A percentile compares a stretch with the other conserved stretches of the same genome.
Conservation (phyloP, 2,329 filamentous ascomycete genomes). For the Colletotrichum sp. region DNA sequence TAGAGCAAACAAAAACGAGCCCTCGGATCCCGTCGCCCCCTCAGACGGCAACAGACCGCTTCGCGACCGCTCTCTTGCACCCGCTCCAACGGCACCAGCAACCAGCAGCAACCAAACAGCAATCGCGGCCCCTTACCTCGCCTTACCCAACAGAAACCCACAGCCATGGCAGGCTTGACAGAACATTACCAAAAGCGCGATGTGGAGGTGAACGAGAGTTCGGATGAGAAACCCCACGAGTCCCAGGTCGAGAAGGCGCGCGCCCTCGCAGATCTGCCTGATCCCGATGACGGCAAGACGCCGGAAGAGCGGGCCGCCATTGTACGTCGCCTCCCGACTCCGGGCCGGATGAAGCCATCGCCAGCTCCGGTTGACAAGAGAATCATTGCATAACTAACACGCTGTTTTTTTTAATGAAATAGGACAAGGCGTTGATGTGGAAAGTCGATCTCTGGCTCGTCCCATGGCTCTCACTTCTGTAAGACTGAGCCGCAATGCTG, state of each 20-base stretch:
- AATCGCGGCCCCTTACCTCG: not conserved
- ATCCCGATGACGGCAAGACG: slow-evolving; percentile 66
- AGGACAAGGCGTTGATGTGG: slow-evolving; percentile 68
- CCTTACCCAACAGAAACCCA: not conserved
- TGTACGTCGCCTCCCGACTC: slow-evolving; percentile 48
- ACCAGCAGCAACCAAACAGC: not conserved
- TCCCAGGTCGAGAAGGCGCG: slow-evolving; percentile 30
- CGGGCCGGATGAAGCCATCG: not conserved
- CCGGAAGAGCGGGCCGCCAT: slow-evolving; percentile 66
- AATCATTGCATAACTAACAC: not conserved
- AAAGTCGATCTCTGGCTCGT: slow-evolving; percentile 67
- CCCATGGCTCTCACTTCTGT: slow-evolving; percentile 54
- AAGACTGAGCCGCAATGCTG: not conserved
- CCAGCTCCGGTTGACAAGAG: not conserved
- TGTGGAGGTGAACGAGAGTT: slow-evolving; percentile 15
- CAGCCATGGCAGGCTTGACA: slow-evolving; percentile 12
- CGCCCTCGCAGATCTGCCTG: slow-evolving; percentile 32
- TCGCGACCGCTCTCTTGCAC: not conserved
- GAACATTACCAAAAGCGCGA: slow-evolving; percentile 11
- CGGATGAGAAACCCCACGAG: slow-evolving; percentile 14
- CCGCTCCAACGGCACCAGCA: not conserved
- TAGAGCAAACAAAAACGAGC: not conserved
- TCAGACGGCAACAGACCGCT: not conserved
- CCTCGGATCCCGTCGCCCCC: not conserved
- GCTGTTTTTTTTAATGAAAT: not conserved